phyloP scores from a whole-genome alignment of 2,329 filamentous ascomycete species.

The Calonectria pseudoreteaudii region DNA sequence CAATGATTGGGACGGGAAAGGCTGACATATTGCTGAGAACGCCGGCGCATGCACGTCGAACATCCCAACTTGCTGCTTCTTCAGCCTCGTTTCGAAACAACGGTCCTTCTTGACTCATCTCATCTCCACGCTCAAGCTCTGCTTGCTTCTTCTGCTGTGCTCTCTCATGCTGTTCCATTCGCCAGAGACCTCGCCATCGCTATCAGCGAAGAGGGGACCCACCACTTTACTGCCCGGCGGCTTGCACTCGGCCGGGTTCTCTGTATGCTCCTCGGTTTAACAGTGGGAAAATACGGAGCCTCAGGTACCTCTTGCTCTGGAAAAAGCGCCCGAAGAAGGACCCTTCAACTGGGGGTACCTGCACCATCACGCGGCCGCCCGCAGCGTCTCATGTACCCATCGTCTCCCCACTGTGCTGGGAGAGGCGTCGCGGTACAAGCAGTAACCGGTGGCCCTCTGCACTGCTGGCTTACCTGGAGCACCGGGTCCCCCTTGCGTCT shows the following conservation, averaged over 20 bases:
- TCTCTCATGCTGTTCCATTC: background rate
- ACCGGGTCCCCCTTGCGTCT: conserved; percentile 13
- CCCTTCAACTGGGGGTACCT: conserved; percentile 17
- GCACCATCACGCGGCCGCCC: background rate
- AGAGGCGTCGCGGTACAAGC: conserved; percentile 18
- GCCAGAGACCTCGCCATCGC: background rate
- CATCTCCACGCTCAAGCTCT: background rate
- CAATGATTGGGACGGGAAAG: background rate
- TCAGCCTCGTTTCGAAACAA: conserved; percentile 6
- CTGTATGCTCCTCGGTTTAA: background rate
- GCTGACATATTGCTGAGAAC: background rate
- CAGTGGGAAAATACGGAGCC: conserved; percentile 9
- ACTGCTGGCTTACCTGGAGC: conserved; percentile 3
- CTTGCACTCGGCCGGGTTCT: background rate
- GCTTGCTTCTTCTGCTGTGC: background rate
- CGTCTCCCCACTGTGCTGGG: conserved; percentile 8
- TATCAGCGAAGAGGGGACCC: background rate
- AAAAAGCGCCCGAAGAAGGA: conserved; percentile 27
- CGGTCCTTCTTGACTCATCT: background rate
- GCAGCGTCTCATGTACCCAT: conserved; percentile 5
- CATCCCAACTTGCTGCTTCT: conserved; percentile 5
- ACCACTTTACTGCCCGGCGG: background rate
- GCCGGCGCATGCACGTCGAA: conserved; percentile 6
- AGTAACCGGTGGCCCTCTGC: background rate
- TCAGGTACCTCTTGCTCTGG: conserved; percentile 3